phyloP scores from a whole-genome alignment of 2,329 filamentous ascomycete genomes.

The Stemphylium vesicarium region DNA sequence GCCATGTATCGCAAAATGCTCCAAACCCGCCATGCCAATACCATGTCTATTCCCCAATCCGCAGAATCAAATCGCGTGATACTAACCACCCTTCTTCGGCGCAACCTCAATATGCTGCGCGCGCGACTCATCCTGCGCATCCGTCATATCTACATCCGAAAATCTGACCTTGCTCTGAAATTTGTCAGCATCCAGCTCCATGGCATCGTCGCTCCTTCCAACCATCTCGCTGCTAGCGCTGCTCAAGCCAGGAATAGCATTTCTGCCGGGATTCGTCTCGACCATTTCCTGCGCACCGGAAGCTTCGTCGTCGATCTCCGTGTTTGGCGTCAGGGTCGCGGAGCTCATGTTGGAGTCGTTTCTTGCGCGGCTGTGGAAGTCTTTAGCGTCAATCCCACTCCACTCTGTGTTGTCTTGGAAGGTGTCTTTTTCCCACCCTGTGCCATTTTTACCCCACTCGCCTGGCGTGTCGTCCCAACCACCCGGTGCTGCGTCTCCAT shows the following conservation, averaged over 20 bases:
- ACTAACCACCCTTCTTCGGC: slow-evolving; percentile 34
- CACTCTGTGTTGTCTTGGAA: slow-evolving; percentile 28
- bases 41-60: not conserved
- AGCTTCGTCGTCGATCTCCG: slow-evolving; percentile 36
- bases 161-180: slow-evolving; percentile 16
- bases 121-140: slow-evolving; percentile 18
- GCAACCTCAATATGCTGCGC: slow-evolving; percentile 33
- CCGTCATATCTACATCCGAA: slow-evolving; percentile 35
- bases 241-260: slow-evolving; percentile 20
- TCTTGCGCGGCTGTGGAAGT: slow-evolving; percentile 20
- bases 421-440: slow-evolving; percentile 27
- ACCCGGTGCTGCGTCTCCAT: slow-evolving; percentile 1
- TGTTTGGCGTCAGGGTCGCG: slow-evolving; percentile 45
- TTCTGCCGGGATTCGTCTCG: slow-evolving; percentile 33
- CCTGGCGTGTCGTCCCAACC: not conserved
- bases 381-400: slow-evolving; percentile 26
- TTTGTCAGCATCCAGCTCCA: slow-evolving; percentile 26
- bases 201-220: slow-evolving; percentile 22
- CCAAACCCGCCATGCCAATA: not conserved
- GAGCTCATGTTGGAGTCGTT: slow-evolving; percentile 30
- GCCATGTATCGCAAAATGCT: not conserved
- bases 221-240: slow-evolving; percentile 33
- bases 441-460: not conserved
- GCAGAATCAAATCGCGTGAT: too few relatives aligned
- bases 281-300: slow-evolving; percentile 32